Evolutionary conservation across 768 basidiomycete species (phyloP).

Genomic region (Paxillus rubicundulus): DNA sequence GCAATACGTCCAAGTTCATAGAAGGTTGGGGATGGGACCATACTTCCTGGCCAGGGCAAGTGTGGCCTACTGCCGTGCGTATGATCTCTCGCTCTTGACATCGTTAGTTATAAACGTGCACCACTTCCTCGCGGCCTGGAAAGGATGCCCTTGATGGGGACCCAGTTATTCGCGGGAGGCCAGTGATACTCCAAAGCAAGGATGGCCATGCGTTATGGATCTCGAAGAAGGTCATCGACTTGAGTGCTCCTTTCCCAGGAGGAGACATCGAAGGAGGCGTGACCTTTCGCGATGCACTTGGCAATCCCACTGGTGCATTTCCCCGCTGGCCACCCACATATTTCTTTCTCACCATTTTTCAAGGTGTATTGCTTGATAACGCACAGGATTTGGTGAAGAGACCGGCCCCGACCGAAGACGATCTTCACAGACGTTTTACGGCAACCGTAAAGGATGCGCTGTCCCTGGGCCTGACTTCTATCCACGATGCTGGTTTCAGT

Average conservation of each 20-base stretch:
- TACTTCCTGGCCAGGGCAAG: conserved; percentile 59
- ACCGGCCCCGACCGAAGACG: conserved; percentile 60
- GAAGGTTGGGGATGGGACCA: conserved; percentile 93
- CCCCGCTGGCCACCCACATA: background rate
- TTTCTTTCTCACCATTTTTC: conserved; percentile 2
- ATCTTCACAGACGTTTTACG: conserved; percentile 59
- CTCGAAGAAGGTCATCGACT: conserved; percentile 56
- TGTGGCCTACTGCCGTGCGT: conserved; percentile 70
- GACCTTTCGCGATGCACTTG: conserved; percentile 64
- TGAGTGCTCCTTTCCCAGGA: conserved; percentile 61
- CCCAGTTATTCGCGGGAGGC: conserved; percentile 61
- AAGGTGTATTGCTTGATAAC: conserved; percentile 81
- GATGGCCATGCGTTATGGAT: conserved; percentile 92
- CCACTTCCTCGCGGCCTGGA: background rate
- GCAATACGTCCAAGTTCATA: conserved; percentile 60
- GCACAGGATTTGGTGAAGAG: conserved; percentile 73
- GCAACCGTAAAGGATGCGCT: conserved; percentile 67
- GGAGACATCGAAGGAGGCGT: conserved; percentile 70
- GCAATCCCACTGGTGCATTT: conserved; percentile 65
- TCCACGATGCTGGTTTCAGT: conserved; percentile 82
- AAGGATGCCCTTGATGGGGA: conserved; percentile 75
- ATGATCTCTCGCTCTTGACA: background rate
- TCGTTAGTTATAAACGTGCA: background rate
- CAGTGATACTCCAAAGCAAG: conserved; percentile 77
- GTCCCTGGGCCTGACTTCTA: conserved; percentile 69